A percentile compares a stretch with the other conserved stretches of the same genome.
Evolutionary conservation across 352 stramenopile genomes (phyloP).

Genomic region (Globisporangium middletonii): DNA sequence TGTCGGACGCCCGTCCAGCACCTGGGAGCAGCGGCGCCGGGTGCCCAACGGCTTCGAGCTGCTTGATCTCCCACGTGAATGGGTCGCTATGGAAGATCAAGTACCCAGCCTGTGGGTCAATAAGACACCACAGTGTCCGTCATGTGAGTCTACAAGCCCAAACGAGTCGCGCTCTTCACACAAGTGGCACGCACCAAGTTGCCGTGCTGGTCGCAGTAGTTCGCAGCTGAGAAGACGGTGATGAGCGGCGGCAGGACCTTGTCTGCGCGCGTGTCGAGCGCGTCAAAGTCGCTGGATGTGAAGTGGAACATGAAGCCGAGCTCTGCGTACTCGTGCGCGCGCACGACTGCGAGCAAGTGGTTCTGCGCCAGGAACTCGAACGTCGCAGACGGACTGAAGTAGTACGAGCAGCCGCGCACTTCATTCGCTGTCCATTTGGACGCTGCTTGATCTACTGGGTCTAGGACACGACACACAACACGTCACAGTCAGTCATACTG

Average conservation of each 20-base stretch:
- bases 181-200: conserved; percentile 50
- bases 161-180: background rate
- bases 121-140: too few species aligned
- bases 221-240: conserved; percentile 94
- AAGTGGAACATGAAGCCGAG: conserved; percentile 67
- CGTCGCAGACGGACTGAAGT: conserved; percentile 68
- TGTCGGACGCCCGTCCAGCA: conserved; percentile 46
- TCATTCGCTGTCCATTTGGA: conserved; percentile 25
- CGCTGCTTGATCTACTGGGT: background rate
- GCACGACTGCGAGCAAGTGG: conserved; percentile 58
- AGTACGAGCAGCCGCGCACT: conserved; percentile 66
- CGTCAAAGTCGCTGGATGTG: conserved; percentile 27
- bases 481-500: background rate
- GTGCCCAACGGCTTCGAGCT: conserved; percentile 41
- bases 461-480: too few species aligned
- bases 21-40: conserved; percentile 45
- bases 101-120: conserved; percentile 44
- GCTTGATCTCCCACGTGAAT: conserved; percentile 48
- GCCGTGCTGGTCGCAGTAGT: conserved; percentile 90
- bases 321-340: conserved; percentile 81
- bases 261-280: conserved; percentile 39
- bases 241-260: conserved; percentile 73
- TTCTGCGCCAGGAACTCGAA: conserved; percentile 23
- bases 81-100: conserved; percentile 39
- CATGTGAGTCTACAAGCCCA: background rate